Evolutionary conservation across 1,284 basidiomycete genomes (phyloP).

Genomic region (Uromyces viciae-fabae): DNA sequence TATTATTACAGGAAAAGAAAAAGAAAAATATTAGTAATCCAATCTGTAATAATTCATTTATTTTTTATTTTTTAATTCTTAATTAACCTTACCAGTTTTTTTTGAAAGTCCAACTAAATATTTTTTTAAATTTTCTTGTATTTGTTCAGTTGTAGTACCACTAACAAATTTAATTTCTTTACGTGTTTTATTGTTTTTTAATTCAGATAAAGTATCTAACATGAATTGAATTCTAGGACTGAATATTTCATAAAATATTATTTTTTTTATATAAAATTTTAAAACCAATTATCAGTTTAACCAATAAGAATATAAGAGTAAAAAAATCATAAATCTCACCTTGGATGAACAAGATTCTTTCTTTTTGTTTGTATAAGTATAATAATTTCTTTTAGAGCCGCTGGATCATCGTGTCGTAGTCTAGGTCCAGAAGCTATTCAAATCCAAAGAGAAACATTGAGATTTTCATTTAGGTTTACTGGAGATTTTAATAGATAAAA

Average conservation of each 20-base stretch:
- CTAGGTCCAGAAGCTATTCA: constrained; percentile 57
- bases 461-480: too few species aligned
- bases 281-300: constrained; percentile 48
- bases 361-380: constrained; percentile 69
- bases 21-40: background rate
- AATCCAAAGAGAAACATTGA: too few species aligned
- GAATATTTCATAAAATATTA: constrained; percentile 10
- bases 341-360: constrained; percentile 56
- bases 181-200: constrained; percentile 85
- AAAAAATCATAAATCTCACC: background rate
- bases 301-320: background rate
- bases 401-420: constrained; percentile 66
- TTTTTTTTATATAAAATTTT: background rate
- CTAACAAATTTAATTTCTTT: constrained; percentile 59
- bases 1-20: background rate
- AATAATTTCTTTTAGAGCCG: constrained; percentile 60
- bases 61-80: background rate
- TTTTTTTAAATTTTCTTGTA: constrained; percentile 73
- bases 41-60: too few species aligned
- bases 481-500: too few species aligned
- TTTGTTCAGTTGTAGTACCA: constrained; percentile 68
- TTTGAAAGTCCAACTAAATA: constrained; percentile 71
- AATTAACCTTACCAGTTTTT: constrained; percentile 63
- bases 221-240: constrained; percentile 84
- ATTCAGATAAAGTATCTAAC: constrained; percentile 80